A percentile compares a stretch with the other conserved stretches of the same genome.
Conservation (phyloP, 257 asterid genomes). For the Ajuga chamaepitys region DNA sequence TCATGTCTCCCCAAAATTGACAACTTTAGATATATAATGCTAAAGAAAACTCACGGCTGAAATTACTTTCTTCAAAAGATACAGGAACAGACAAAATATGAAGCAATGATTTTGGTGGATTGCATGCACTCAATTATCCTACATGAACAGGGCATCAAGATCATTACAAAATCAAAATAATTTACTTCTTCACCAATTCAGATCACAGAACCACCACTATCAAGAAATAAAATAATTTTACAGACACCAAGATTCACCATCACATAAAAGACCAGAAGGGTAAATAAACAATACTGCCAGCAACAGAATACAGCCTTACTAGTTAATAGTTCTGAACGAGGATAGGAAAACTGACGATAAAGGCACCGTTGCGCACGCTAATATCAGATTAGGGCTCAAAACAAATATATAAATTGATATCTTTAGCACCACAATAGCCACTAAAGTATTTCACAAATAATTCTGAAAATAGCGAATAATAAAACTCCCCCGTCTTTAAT, state of each 20-base stretch:
- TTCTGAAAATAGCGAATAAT: neutral
- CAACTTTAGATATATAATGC: neutral
- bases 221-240: neutral
- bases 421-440: neutral
- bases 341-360: neutral
- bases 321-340: neutral
- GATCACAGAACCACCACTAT: neutral
- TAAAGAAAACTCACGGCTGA: neutral
- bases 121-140: too few species aligned
- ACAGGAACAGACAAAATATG: neutral
- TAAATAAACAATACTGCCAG: neutral
- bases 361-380: neutral
- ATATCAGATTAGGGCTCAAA: neutral
- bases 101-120: neutral
- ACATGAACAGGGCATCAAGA: neutral
- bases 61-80: neutral
- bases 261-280: neutral
- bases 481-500: neutral
- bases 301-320: neutral
- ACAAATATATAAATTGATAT: neutral
- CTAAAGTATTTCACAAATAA: neutral
- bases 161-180: neutral
- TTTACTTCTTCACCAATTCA: neutral
- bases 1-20: too few species aligned
- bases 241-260: neutral